Conservation (phyloP, 169 alveolate species). For the Plasmodium malariae region DNA sequence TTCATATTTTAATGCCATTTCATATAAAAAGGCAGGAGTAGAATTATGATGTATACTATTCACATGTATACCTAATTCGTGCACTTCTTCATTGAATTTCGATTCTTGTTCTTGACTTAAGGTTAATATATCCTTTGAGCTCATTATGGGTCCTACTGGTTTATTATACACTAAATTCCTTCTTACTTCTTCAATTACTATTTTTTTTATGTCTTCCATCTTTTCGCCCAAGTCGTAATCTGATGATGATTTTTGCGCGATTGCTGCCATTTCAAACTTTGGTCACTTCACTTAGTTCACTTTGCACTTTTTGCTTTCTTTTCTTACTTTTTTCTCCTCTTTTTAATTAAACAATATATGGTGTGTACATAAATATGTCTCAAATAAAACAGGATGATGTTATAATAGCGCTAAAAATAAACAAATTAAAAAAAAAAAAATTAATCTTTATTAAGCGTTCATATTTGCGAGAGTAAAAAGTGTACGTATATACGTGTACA, state of each 20-base stretch:
- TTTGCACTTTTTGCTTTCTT: neutral
- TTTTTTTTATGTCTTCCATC: constrained; percentile 49
- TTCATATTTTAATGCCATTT: constrained; percentile 88
- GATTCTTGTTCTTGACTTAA: constrained; percentile 74
- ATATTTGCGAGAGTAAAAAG: too few relatives aligned
- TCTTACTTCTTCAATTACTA: constrained; percentile 56
- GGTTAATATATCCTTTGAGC: constrained; percentile 67
- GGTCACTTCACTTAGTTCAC: neutral
- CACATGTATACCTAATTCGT: constrained; percentile 78
- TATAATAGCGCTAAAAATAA: too few relatives aligned
- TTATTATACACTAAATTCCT: constrained; percentile 43
- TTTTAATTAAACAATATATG: too few relatives aligned
- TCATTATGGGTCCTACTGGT: constrained; percentile 74
- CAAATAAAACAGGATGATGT: too few relatives aligned
- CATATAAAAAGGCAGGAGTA: constrained; percentile 82
- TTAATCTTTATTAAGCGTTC: too few relatives aligned
- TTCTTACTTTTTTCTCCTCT: too few relatives aligned
- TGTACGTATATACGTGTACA: too few relatives aligned
- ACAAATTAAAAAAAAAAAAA: too few relatives aligned
- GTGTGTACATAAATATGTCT: too few relatives aligned
- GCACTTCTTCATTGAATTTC: constrained; percentile 55
- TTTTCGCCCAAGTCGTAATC: constrained; percentile 36
- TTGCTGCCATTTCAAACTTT: too few relatives aligned
- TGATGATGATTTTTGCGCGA: too few relatives aligned
- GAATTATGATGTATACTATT: constrained; percentile 79